Base-by-base conservation (phyloP, 331 rosid species). In the Quercus tomentella region DNA sequence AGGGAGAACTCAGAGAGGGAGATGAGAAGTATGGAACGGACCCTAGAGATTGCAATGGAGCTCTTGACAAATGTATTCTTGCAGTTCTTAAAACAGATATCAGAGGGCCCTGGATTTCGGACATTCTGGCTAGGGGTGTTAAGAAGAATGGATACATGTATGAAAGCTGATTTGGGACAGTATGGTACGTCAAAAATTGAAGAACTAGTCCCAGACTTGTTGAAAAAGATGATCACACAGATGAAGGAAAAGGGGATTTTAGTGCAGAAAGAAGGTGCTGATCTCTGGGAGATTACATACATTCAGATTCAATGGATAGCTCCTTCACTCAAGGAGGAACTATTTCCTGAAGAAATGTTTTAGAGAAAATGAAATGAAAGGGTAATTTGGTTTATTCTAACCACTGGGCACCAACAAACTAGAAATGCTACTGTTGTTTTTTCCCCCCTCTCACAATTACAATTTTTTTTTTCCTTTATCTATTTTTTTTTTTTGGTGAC, bases 281-380 rank as follows among this genome's bases (percentile, higher is more conserved):
- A 95, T 85, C 86, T 93, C 74, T 96, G 93, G 96, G 99, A 93
- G 71, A 86, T 75, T 30, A 93, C 98, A 4, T 81, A 88, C 69
- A 86, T 93, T 18, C 98, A 96, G 77, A 93, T 93, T 62, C 98
- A 93, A 78, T 96, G 99, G 99, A 93, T 96, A 21, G 93, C 93
- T 76, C 97, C 99, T 76, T 17, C 82, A 62, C 83, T 91, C 31
- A 96, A 93, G 87, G 99, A 91, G 2, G 98, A 93, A 71, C 81
- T 93, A 11, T 93, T 93, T 79, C 99, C 98, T 6, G 91, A 83
- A 49, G 79, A 78, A 70, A 25, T 20, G 43, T n/a, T 68, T 33
- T 67, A 67, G 52, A 8, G n/a, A 16, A 63, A 63, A 26, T 15
- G 9, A 30, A 28, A 16, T 28, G 2, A 62, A 4, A 28, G 18